Evolutionary conservation across 2,329 filamentous ascomycete genomes (phyloP), one percentile per base, ranked within the genome.

Genomic region (Metarhizium robertsii): DNA sequence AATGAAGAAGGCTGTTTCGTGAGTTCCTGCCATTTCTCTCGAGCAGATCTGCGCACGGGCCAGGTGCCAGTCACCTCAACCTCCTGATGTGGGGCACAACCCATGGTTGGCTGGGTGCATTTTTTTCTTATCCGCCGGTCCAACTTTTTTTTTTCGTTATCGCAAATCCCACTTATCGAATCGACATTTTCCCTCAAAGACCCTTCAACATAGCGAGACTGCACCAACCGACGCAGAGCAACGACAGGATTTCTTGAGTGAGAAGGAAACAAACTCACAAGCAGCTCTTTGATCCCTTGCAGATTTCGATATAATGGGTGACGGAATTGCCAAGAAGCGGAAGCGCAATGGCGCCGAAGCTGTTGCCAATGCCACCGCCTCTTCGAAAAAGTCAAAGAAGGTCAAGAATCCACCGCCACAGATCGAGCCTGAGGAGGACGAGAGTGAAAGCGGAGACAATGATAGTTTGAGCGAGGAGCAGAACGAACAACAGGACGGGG

Each of bases 241-340:
- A 11, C 11, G 30, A 32, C 40, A 13, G 10, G 16, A 32, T 36
- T 50, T 18, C 25, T 5, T 4, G 18, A 48, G 20, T 48, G 10
- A n/a, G 18, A 43, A 18, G 18, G 25, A 36, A 34, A 29, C 16
- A 13, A 46, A 25, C 20, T 10, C 10, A 25, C 5, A 20, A 46
- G 8, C 7, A 6, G 8, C 14, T 1, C 43, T 46, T 36, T 29
- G 2, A 25, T 52, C 16, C n/a, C 20, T 14, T 14, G 3, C 7
- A 18, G 4, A 18, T 3, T 43, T 6, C 40, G 25, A 46, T 57
- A 69, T 54, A 13, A 73, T 73, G 71, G 66, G 68, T 61, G 62
- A 66, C 57, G 61, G 65, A 49, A 61, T 67, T 50, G 71, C 62
- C 64, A 78, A 77, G 61, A 79, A 78, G 68, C 71, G 76, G 57